phyloP scores from a whole-genome alignment of 805 yeast species.

The Candida montana region DNA sequence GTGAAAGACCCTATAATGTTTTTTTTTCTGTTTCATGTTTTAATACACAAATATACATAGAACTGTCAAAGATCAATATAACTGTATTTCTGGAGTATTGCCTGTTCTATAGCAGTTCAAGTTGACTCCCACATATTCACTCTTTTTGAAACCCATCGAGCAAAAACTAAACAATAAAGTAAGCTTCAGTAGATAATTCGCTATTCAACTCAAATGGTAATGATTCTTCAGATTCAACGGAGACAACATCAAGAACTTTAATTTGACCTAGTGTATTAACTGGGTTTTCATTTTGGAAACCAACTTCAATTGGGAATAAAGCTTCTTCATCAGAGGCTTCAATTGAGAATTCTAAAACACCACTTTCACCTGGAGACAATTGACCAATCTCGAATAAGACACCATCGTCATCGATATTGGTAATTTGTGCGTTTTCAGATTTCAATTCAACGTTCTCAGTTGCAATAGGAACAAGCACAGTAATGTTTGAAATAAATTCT shows the following conservation, averaged over 20 bases:
- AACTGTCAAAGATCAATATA: neutral
- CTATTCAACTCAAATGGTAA: constrained; percentile 67
- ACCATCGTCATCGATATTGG: constrained; percentile 62
- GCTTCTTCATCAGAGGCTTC: constrained; percentile 70
- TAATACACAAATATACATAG: neutral
- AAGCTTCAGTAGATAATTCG: constrained; percentile 28
- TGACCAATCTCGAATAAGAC: constrained; percentile 57
- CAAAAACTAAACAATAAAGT: constrained; percentile 1
- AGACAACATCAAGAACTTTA: constrained; percentile 53
- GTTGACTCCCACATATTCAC: no score
- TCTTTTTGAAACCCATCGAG: no score
- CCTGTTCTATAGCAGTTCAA: no score
- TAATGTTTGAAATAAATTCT: constrained; percentile 47
- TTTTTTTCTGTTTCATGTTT: neutral
- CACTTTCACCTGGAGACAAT: constrained; percentile 50
- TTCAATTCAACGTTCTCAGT: constrained; percentile 48
- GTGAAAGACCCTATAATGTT: no score
- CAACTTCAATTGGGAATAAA: constrained; percentile 81
- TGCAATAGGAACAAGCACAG: constrained; percentile 61
- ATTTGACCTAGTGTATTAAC: constrained; percentile 60
- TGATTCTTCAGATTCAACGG: constrained; percentile 44
- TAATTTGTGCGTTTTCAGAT: constrained; percentile 50
- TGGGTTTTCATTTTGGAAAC: constrained; percentile 47
- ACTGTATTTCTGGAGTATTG: neutral
- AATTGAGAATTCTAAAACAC: constrained; percentile 74